Evolutionary conservation across 1,139 yeast species (phyloP).

Genomic region (Candida freyschussii): DNA sequence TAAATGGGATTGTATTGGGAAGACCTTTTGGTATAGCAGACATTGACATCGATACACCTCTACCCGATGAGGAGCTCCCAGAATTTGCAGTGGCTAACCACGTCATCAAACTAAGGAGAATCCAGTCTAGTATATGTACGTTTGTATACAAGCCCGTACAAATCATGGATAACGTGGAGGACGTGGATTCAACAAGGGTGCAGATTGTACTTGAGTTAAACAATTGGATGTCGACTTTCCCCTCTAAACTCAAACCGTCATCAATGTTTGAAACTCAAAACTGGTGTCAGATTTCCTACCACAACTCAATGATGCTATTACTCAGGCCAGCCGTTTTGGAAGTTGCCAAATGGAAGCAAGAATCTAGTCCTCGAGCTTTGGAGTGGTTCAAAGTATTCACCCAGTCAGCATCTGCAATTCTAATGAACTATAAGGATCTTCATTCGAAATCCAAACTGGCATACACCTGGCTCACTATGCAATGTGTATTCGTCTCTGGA

Average conservation of each 20-base stretch:
- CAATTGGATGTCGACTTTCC: conserved; percentile 30
- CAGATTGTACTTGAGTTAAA: conserved; percentile 29
- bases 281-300: conserved; percentile 30
- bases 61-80: conserved; percentile 24
- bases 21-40: conserved; percentile 33
- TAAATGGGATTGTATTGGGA: conserved; percentile 31
- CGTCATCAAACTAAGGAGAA: conserved; percentile 32
- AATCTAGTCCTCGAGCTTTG: conserved; percentile 19
- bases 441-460: conserved; percentile 24
- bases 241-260: conserved; percentile 21
- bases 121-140: conserved; percentile 30
- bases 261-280: conserved; percentile 28
- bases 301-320: conserved; percentile 28
- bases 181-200: conserved; percentile 26
- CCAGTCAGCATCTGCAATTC: conserved; percentile 27
- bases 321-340: conserved; percentile 29
- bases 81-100: conserved; percentile 30
- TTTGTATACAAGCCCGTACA: conserved; percentile 29
- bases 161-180: conserved; percentile 19
- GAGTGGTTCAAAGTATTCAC: conserved; percentile 31
- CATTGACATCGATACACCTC: conserved; percentile 30
- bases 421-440: conserved; percentile 27
- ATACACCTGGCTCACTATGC: conserved; percentile 30
- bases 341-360: conserved; percentile 20
- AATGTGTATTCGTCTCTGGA: conserved; percentile 29